Conservation (phyloP, 148 eudicot species). For the Rhododendron ovatum region DNA sequence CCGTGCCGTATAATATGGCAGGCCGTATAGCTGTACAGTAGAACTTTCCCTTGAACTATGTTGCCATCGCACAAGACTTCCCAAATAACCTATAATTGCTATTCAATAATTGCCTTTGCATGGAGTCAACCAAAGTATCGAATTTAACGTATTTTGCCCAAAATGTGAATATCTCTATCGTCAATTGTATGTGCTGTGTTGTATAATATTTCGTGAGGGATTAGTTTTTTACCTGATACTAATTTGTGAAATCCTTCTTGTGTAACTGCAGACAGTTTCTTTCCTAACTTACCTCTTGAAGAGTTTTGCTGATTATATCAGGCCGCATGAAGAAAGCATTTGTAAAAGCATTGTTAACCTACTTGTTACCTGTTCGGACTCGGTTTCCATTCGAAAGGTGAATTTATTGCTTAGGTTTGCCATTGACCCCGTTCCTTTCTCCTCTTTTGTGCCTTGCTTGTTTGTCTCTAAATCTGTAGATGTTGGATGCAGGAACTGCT, state of each 20-base stretch:
- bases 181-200: neutral
- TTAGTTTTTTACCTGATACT: constrained; percentile 4
- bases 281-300: constrained; percentile 93
- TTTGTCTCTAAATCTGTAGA: constrained; percentile 1
- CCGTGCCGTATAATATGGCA: neutral
- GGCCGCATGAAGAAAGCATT: constrained; percentile 93
- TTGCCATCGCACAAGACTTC: neutral
- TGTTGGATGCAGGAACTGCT: constrained; percentile 63
- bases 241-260: constrained; percentile 2
- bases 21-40: neutral
- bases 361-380: constrained; percentile 97
- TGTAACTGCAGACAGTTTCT: constrained; percentile 78
- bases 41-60: neutral
- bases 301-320: constrained; percentile 88
- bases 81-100: neutral
- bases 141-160: neutral
- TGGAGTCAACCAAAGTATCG: neutral
- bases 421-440: neutral
- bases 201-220: neutral
- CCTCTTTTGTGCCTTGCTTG: neutral
- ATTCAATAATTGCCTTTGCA: neutral
- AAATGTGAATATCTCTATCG: neutral
- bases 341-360: constrained; percentile 97
- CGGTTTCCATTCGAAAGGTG: constrained; percentile 92
- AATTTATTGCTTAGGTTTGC: neutral